These are phyloP conservation scores for Priceomyces medius DNA, from an alignment of 805 yeast genomes.

Conservation along the genomic window DNA sequence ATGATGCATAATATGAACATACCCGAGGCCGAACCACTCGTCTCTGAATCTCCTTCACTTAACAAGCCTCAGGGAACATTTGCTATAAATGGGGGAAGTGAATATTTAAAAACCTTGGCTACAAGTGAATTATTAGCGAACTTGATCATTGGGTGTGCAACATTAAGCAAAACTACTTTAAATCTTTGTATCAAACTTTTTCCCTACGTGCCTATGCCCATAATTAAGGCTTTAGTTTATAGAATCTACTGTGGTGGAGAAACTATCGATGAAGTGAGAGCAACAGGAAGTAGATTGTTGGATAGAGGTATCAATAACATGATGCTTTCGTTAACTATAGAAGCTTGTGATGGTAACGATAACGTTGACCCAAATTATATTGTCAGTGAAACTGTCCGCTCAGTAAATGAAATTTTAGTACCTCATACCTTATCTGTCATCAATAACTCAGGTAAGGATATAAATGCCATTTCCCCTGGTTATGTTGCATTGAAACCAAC, in stretches of 20 bases:
- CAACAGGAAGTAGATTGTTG: conserved; percentile 66
- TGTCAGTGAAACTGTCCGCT: conserved; percentile 60
- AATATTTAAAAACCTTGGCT: conserved; percentile 53
- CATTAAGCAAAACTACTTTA: conserved; percentile 61
- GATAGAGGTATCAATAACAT: conserved; percentile 82
- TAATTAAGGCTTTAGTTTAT: conserved; percentile 72
- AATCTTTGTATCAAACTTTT: conserved; percentile 61
- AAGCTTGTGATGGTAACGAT: conserved; percentile 81
- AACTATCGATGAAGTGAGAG: conserved; percentile 61
- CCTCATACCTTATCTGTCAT: conserved; percentile 70
- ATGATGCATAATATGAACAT: conserved; percentile 13
- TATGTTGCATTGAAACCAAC: conserved; percentile 93
- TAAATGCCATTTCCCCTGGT: conserved; percentile 81
- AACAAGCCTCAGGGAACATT: conserved; percentile 2
- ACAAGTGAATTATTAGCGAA: conserved; percentile 59
- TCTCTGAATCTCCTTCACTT: background rate
- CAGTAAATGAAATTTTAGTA: conserved; percentile 64
- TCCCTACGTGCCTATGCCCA: conserved; percentile 71
- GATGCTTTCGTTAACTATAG: conserved; percentile 94
- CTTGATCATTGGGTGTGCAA: conserved; percentile 67
- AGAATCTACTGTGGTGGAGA: conserved; percentile 92
- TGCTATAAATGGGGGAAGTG: conserved; percentile 5
- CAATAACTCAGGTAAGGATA: conserved; percentile 39
- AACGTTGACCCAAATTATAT: conserved; percentile 59
- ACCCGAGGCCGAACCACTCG: conserved; percentile 5